phyloP scores from a whole-genome alignment of 148 eudicot genomes.

The Cornus florida region DNA sequence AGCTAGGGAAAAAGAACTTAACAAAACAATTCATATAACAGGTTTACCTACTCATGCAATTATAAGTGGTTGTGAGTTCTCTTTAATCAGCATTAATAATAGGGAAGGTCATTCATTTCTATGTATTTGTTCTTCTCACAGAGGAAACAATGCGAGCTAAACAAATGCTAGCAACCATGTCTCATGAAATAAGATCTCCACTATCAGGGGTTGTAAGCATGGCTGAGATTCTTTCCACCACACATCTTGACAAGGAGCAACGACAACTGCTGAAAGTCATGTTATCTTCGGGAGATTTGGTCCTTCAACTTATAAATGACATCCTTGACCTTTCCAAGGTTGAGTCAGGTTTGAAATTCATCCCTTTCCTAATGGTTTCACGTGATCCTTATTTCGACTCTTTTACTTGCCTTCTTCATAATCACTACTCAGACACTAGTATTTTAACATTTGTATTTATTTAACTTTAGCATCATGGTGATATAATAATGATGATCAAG shows the following conservation, averaged over 20 bases:
- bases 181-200: conserved; percentile 96
- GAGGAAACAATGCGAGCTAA: conserved; percentile 99
- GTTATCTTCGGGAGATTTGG: conserved; percentile 93
- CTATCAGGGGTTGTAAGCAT: conserved; percentile 89
- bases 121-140: conserved; percentile 21
- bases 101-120: conserved; percentile 10
- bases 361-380: conserved; percentile 3
- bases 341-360: conserved; percentile 70
- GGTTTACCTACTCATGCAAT: conserved; percentile 29
- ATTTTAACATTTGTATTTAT: background rate
- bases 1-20: conserved; percentile 92
- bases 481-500: background rate
- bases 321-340: conserved; percentile 94
- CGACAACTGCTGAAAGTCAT: conserved; percentile 67
- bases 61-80: background rate
- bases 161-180: conserved; percentile 96
- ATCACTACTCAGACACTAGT: background rate
- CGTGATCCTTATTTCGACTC: background rate
- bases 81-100: background rate
- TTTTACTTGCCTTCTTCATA: background rate
- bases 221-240: conserved; percentile 81
- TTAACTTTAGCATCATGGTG: background rate
- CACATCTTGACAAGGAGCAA: conserved; percentile 75
- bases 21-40: conserved; percentile 88
- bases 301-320: conserved; percentile 88